Evolutionary conservation across 306 rosid species (phyloP), one percentile per base, ranked within the genome.

Genomic region (Cucumis hystrix): DNA sequence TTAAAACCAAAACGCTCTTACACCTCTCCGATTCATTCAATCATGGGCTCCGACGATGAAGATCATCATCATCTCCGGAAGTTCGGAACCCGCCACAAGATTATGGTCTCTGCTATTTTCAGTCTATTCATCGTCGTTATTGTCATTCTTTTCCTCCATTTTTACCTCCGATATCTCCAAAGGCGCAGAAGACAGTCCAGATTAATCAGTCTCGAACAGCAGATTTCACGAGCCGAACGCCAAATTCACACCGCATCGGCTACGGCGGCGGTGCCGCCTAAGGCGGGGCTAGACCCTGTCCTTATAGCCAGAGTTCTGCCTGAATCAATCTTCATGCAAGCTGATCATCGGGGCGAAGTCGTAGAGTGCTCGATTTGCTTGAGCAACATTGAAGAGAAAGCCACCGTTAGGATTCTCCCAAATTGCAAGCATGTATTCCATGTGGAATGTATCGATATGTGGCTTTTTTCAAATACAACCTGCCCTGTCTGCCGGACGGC

Each of bases 351-450:
- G 8, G 77, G 77, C 10, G 77, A 72, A 72, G 25, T 16, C 6
- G 61, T 30, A 14, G 77, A 72, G 37, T 72, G 77, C 58, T 72
- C 77, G 14, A 72, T 72, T 72, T 72, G 77, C 45, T 23, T 72
- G 61, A 72, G 77, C 61, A 72, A 72, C 39, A 72, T 72, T n/a
- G 77, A 72, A 28, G 77, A 72, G 25, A 51, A 72, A 72, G 23
- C 77, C 25, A 16, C 17, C 17, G 61, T 72, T 18, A 72, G 77
- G 77, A 25, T 72, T 51, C 77, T 72, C 15, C 77, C 77, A 4
- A 72, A 72, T 72, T 72, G 77, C 61, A 72, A 72, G 23, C 77
- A 72, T 43, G 9, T 72, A 28, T 72, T 72, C 58, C 77, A 72
- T 51, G 77, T 72, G 43, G 77, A 52, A 10, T 72, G 77, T 15